Conservation (phyloP, 805 yeast genomes). For the Ogataea allantospora region DNA sequence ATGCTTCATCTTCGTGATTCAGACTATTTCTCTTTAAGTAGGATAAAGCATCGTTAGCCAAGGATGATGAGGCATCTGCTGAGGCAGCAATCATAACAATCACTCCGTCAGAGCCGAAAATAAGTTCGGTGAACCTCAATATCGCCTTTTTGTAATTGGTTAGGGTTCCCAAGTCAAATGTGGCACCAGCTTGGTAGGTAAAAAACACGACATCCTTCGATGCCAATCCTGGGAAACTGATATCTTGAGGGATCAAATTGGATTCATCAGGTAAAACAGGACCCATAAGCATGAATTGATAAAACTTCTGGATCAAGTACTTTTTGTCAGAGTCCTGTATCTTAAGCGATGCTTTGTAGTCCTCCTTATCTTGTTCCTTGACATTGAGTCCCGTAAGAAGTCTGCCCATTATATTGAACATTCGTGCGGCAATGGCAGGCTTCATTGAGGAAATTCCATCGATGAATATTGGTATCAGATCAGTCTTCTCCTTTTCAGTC, state of each 20-base stretch:
- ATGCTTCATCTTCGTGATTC: slow-evolving; percentile 48
- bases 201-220: slow-evolving; percentile 56
- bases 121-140: slow-evolving; percentile 42
- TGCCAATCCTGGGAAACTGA: slow-evolving; percentile 64
- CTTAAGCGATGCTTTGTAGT: slow-evolving; percentile 37
- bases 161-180: slow-evolving; percentile 50
- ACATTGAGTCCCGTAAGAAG: slow-evolving; percentile 45
- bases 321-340: slow-evolving; percentile 37
- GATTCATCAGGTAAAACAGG: slow-evolving; percentile 41
- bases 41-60: slow-evolving; percentile 55
- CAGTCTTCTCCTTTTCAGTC: slow-evolving; percentile 33
- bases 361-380: slow-evolving; percentile 45
- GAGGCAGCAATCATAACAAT: slow-evolving; percentile 58
- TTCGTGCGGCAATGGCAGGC: slow-evolving; percentile 43
- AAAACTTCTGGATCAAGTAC: slow-evolving; percentile 47
- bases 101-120: slow-evolving; percentile 35
- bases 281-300: slow-evolving; percentile 55
- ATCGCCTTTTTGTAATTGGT: slow-evolving; percentile 40
- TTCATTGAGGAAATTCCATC: slow-evolving; percentile 43
- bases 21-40: slow-evolving; percentile 47
- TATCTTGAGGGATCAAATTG: slow-evolving; percentile 42
- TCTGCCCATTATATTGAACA: slow-evolving; percentile 60
- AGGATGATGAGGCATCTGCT: slow-evolving; percentile 53
- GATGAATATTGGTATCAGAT: slow-evolving; percentile 47
- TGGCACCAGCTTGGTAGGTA: slow-evolving; percentile 65